These are phyloP conservation scores for Lentithecium fluviatile DNA, from an alignment of 495 filamentous ascomycete species.

Conservation along the genomic window DNA sequence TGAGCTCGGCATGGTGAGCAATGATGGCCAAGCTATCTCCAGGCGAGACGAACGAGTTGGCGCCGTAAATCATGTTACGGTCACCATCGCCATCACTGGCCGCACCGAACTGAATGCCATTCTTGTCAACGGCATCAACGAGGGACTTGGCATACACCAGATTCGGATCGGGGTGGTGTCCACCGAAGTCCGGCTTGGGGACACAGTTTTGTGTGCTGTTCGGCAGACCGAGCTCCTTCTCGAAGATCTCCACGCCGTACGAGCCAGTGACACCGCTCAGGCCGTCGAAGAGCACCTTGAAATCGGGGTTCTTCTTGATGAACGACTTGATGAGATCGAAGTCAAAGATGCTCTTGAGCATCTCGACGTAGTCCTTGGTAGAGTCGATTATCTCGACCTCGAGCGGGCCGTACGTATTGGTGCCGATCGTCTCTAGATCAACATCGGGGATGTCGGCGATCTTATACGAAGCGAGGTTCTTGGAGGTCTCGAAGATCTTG, in stretches of 20 bases:
- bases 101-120: constrained; percentile 90
- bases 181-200: constrained; percentile 89
- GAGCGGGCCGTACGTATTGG: constrained; percentile 74
- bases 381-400: constrained; percentile 96
- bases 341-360: constrained; percentile 98
- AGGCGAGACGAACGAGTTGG: constrained; percentile 92
- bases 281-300: constrained; percentile 95
- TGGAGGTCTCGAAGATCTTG: constrained; percentile 91
- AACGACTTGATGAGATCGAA: constrained; percentile 93
- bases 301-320: constrained; percentile 77
- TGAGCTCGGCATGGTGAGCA: constrained; percentile 88
- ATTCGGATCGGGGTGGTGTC: constrained; percentile 96
- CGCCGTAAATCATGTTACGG: constrained; percentile 99
- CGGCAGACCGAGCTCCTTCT: constrained; percentile 82
- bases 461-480: constrained; percentile 87
- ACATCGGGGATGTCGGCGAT: constrained; percentile 81
- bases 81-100: constrained; percentile 96
- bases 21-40: constrained; percentile 97
- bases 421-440: constrained; percentile 80
- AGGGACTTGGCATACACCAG: constrained; percentile 96
- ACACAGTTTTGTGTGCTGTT: constrained; percentile 90
- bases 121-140: constrained; percentile 88
- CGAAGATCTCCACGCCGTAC: constrained; percentile 92
- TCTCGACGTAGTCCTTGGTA: constrained; percentile 83
- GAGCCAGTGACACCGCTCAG: constrained; percentile 93